Evolutionary conservation across 305 asterid genomes (phyloP).

Genomic region (Fraxinus xanthoxyloides): DNA sequence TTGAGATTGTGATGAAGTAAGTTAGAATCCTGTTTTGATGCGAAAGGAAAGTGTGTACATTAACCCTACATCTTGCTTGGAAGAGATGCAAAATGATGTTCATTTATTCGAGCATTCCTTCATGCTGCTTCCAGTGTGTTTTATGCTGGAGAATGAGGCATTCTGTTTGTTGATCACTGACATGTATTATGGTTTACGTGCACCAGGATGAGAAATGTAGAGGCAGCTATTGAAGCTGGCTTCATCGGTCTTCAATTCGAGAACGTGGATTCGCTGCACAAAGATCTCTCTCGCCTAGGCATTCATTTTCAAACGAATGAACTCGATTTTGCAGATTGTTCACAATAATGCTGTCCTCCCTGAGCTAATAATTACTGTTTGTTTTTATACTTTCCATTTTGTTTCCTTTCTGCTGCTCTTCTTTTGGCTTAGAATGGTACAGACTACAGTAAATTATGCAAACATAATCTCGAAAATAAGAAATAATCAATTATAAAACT

Average conservation of each 20-base stretch:
- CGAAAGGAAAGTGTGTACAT: neutral
- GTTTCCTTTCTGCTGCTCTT: neutral
- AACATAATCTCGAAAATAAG: neutral
- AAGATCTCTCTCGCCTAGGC: slow-evolving; percentile 56
- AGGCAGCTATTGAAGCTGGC: slow-evolving; percentile 72
- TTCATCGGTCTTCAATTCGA: slow-evolving; percentile 67
- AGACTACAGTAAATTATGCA: neutral
- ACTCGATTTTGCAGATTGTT: slow-evolving; percentile 25
- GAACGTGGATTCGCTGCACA: slow-evolving; percentile 48
- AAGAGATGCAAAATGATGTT: neutral
- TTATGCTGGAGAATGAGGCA: neutral
- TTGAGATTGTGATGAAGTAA: neutral
- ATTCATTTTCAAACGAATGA: slow-evolving; percentile 30
- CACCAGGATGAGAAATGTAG: slow-evolving; percentile 68
- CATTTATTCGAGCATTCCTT: neutral
- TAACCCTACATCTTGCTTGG: neutral
- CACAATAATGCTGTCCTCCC: neutral
- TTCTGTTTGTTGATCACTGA: slow-evolving; percentile 3
- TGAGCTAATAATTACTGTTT: neutral
- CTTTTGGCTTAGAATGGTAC: neutral
- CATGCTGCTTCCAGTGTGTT: neutral
- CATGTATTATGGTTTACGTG: slow-evolving; percentile 5
- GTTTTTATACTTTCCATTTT: neutral
- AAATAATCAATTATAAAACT: neutral
- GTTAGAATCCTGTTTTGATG: neutral